Conservation (phyloP, 2,329 filamentous ascomycete genomes). For the Phoma sp. region DNA sequence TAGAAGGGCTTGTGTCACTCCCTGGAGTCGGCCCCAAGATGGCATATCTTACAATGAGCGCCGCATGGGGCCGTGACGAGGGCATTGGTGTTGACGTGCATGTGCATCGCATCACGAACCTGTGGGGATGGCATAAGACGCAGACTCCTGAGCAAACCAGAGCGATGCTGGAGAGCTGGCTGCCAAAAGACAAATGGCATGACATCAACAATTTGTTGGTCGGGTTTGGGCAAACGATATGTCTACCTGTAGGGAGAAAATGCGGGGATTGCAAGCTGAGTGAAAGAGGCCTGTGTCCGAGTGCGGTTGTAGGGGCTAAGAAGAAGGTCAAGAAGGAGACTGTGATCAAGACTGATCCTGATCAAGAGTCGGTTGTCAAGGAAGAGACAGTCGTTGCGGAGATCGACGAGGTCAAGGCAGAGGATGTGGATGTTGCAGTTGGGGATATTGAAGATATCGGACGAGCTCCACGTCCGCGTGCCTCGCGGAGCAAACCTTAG, state of each 20-base stretch:
- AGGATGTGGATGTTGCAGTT: conserved; percentile 29
- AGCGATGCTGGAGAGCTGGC: conserved; percentile 75
- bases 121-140: conserved; percentile 90
- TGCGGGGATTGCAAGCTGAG: conserved; percentile 89
- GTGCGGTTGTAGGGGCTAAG: conserved; percentile 54
- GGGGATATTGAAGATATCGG: conserved; percentile 45
- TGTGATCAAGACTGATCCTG: conserved; percentile 44
- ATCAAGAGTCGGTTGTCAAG: conserved; percentile 38
- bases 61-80: conserved; percentile 70
- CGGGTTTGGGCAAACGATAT: conserved; percentile 85
- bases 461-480: conserved; percentile 8
- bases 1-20: conserved; percentile 75
- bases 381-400: conserved; percentile 19
- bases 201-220: conserved; percentile 92
- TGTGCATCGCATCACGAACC: conserved; percentile 91
- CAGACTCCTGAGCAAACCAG: conserved; percentile 83
- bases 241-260: conserved; percentile 75
- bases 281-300: conserved; percentile 72
- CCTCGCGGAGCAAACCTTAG: conserved; percentile 2
- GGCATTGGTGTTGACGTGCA: conserved; percentile 95
- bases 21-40: conserved; percentile 95
- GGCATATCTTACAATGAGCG: conserved; percentile 85
- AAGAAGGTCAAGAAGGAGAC: conserved; percentile 58
- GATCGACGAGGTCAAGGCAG: conserved; percentile 33
- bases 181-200: conserved; percentile 84